Evolutionary conservation across 2,329 filamentous ascomycete genomes (phyloP), one percentile per base, ranked within the genome.

Genomic region (Fusarium clavum): DNA sequence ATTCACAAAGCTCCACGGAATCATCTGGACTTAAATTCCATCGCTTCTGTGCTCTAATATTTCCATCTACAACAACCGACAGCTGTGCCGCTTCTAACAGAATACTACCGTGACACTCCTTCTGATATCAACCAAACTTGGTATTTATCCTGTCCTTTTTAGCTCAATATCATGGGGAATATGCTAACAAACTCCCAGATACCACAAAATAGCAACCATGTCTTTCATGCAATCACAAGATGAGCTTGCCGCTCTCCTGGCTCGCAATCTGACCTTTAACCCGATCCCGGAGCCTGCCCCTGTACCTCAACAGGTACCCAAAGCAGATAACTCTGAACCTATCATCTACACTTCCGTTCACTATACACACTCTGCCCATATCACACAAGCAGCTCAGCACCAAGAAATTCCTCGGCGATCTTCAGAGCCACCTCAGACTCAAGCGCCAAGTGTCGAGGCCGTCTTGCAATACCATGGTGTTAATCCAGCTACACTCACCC

Each of bases 241-340:
- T 70, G 94, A 97, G 73, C 90, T 97, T 38, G 87, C 91, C n/a
- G 84, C 87, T 63, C 89, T 97, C 75, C 94, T 97, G 80, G 87
- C 91, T 54, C 89, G 89, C 72, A 92, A 92, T 78, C 87, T 97
- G 81, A 92, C 86, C 57, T 86, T 96, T 71, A 82, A 84, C 68
- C 81, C 84, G 8, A 41, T 45, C 22, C 69, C 64, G 8, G 56
- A 57, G 41, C 57, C 64, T 53, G 58, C 58, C 13, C 61, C 72
- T 45, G 71, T 60, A 22, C 64, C 55, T 18, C 76, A 76, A 59
- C 67, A 78, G 40, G 68, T 74, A 32, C 77, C 63, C 57, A 79
- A 76, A 61, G 79, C 79, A 58, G 76, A 74, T 55, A 75, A 77
- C 32, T 67, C 75, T 46, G 79, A 81, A 60, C 83, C 81, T 49